Percentiles rank a stretch among this genome's conserved stretches.
phyloP scores from a whole-genome alignment of 177 flowering plant genomes.

The Telopea speciosissima region DNA sequence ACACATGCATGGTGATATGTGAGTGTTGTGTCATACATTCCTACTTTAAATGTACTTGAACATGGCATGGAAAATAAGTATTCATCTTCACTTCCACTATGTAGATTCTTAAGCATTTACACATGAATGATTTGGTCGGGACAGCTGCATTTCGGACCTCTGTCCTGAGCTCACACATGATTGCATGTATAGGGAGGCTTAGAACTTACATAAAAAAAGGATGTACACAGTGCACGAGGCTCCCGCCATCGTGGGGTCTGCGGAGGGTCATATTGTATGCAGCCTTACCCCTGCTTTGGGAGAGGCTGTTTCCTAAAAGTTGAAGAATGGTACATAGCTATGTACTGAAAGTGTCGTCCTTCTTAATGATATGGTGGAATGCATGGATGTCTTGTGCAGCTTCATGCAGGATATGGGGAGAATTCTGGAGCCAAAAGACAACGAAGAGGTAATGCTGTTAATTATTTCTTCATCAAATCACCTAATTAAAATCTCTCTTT shows the following conservation, averaged over 20 bases:
- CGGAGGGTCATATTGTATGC: too few relatives aligned
- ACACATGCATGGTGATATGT: slow-evolving; percentile 1
- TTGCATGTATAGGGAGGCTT: neutral
- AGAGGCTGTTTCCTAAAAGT: too few relatives aligned
- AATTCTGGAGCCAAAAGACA: slow-evolving; percentile 46
- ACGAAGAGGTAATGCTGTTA: slow-evolving; percentile 39
- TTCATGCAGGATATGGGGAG: slow-evolving; percentile 73
- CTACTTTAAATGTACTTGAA: neutral
- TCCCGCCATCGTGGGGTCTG: too few relatives aligned
- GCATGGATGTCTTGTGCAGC: slow-evolving; percentile 42
- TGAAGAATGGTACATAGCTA: neutral
- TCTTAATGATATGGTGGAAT: slow-evolving; percentile 2
- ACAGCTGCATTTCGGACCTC: neutral
- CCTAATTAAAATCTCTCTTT: neutral
- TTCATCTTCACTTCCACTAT: neutral
- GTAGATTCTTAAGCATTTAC: neutral
- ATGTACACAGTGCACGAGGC: too few relatives aligned
- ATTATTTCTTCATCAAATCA: slow-evolving; percentile 3
- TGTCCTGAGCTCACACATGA: neutral
- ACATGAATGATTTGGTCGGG: neutral
- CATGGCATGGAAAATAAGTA: neutral
- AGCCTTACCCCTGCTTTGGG: too few relatives aligned
- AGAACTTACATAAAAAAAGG: neutral
- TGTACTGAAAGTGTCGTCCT: neutral
- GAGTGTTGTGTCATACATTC: neutral